Evolutionary conservation across 768 basidiomycete species (phyloP).

Genomic region (Naganishia antarctica): DNA sequence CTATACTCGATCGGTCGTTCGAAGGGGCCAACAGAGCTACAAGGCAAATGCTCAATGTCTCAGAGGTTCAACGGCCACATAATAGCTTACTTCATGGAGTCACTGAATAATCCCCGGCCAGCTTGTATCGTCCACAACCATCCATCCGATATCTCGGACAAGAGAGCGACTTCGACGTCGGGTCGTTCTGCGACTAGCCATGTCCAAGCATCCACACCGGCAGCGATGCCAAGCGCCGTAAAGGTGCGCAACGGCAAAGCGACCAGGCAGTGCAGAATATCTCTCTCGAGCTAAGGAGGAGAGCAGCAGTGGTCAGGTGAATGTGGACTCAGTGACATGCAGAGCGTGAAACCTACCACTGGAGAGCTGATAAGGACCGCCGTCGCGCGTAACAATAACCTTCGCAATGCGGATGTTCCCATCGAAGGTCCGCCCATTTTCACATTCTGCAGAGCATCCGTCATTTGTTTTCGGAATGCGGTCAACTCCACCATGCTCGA

Average conservation of each 20-base stretch:
- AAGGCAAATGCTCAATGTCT: not conserved
- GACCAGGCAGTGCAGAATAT: slow-evolving; percentile 80
- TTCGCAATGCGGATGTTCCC: slow-evolving; percentile 74
- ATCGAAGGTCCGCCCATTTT: slow-evolving; percentile 66
- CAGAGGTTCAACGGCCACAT: not conserved
- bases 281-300: slow-evolving; percentile 66
- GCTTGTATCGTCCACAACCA: slow-evolving; percentile 79
- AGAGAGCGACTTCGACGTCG: slow-evolving; percentile 71
- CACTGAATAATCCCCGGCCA: slow-evolving; percentile 77
- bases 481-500: slow-evolving; percentile 62
- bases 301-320: not conserved
- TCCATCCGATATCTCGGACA: slow-evolving; percentile 76
- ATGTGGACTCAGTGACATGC: not conserved
- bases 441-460: slow-evolving; percentile 63
- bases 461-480: slow-evolving; percentile 65
- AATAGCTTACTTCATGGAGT: slow-evolving; percentile 64
- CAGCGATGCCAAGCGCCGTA: slow-evolving; percentile 75
- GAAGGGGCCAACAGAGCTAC: slow-evolving; percentile 83
- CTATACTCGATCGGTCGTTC: slow-evolving; percentile 76
- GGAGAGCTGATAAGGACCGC: slow-evolving; percentile 65
- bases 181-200: slow-evolving; percentile 88
- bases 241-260: slow-evolving; percentile 81
- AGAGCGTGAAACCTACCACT: slow-evolving; percentile 55
- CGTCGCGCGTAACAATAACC: slow-evolving; percentile 79
- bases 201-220: slow-evolving; percentile 91